A percentile compares a stretch with the other conserved stretches of the same genome.
Conservation (phyloP, 768 basidiomycete species). For the Neoboletus brunneissimus region DNA sequence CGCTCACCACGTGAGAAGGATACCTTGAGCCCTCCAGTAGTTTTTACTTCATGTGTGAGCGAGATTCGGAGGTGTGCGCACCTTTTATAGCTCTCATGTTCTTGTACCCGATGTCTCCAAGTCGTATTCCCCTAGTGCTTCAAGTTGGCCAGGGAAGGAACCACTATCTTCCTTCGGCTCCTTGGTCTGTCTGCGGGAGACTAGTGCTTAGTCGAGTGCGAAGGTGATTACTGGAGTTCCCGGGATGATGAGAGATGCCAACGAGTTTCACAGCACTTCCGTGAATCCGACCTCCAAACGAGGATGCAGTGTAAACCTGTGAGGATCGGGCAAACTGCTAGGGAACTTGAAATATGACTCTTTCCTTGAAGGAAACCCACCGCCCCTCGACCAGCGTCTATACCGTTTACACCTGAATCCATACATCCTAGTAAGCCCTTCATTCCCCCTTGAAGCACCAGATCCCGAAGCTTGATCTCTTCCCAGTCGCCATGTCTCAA, state of each 20-base stretch:
- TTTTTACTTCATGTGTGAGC: constrained; percentile 5
- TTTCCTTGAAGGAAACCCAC: constrained; percentile 10
- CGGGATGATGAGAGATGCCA: constrained; percentile 15
- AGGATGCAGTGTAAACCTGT: neutral
- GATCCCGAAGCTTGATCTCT: neutral
- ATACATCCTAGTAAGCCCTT: constrained; percentile 7
- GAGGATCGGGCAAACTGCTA: too few species aligned
- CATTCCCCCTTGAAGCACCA: neutral
- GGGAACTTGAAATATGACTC: neutral
- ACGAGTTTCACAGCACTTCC: neutral
- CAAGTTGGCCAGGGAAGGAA: neutral
- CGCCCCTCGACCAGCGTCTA: constrained; percentile 10
- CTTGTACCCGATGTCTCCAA: neutral
- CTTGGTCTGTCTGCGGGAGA: too few species aligned
- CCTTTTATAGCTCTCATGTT: constrained; percentile 67
- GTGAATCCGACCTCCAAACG: neutral
- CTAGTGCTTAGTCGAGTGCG: constrained; percentile 1
- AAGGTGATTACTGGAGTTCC: constrained; percentile 1
- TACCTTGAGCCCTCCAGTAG: constrained; percentile 38
- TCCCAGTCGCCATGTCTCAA: constrained; percentile 30
- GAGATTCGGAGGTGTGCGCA: constrained; percentile 24
- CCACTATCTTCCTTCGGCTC: neutral
- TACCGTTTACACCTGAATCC: neutral
- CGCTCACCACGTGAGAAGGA: constrained; percentile 65
- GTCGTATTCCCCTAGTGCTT: neutral